A percentile compares a stretch with the other conserved stretches of the same genome.
These are phyloP conservation scores for Mallotus japonicus DNA, from an alignment of 441 rosid species.

Conservation along the genomic window DNA sequence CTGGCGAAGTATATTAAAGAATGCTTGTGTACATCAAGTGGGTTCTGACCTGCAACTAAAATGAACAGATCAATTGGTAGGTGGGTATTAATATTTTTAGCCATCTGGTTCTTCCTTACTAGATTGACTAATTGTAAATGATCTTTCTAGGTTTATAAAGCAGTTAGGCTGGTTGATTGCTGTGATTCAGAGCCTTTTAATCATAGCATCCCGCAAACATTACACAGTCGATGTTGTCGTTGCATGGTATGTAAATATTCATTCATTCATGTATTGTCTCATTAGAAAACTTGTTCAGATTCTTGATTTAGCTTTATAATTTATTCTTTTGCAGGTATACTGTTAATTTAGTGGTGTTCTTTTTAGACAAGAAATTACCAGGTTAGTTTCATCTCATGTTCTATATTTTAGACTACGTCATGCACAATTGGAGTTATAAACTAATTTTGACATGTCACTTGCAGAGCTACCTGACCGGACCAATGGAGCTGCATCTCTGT, in stretches of 20 bases:
- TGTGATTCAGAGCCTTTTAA: slow-evolving; percentile 78
- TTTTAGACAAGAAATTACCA: slow-evolving; percentile 91
- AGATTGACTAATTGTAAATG: slow-evolving; percentile 9
- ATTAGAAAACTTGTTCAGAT: background rate
- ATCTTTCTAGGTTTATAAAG: slow-evolving; percentile 68
- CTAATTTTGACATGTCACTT: slow-evolving; percentile 25
- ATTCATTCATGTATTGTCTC: background rate
- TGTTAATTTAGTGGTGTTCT: slow-evolving; percentile 89
- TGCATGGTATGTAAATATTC: slow-evolving; percentile 61
- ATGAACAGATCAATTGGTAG: background rate
- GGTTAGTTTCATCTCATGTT: slow-evolving; percentile 41
- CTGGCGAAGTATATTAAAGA: background rate
- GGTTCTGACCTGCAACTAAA: background rate
- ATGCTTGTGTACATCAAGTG: background rate
- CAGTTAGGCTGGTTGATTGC: slow-evolving; percentile 79
- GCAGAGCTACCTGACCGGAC: slow-evolving; percentile 89
- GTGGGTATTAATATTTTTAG: background rate
- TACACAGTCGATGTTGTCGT: slow-evolving; percentile 93
- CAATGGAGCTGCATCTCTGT: slow-evolving; percentile 38
- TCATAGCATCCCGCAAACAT: slow-evolving; percentile 96
- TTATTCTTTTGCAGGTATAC: slow-evolving; percentile 70
- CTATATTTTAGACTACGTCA: background rate
- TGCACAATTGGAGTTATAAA: slow-evolving; percentile 3
- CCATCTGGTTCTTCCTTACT: background rate
- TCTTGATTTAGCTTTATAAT: slow-evolving; percentile 2